Evolutionary conservation across 2,329 filamentous ascomycete species (phyloP), one percentile per base, ranked within the genome.

Genomic region (Arthrobotrys sphaeroides): DNA sequence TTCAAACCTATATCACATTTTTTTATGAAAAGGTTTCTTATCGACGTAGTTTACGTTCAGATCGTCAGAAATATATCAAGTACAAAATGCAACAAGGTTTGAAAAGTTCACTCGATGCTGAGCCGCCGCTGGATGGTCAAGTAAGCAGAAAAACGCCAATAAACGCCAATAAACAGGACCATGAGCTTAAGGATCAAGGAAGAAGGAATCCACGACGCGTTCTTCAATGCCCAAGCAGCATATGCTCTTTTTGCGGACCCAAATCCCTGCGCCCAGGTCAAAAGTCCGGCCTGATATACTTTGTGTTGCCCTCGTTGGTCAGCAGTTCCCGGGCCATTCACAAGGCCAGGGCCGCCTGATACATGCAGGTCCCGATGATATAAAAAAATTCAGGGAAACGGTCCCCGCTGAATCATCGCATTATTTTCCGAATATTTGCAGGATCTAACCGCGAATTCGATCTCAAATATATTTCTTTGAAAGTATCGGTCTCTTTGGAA

Each of bases 321-420:
- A 74, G 64, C 62, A 36, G 70, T 43, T 33, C 62, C 36, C 40
- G 59, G 31, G 26, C 51, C 16, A 74, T 68, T 68, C 70, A 74
- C 70, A 74, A 74, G 70, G 62, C 62, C 70, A 51, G 70, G 45
- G 62, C 47, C 70, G 62, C 55, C 64, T 74, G 70, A 74, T 73
- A 67, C 69, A 53, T 67, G 55, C 55, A 68, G 47, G 47, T 67
- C 62, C 43, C 70, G 53, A 45, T 43, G 61, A 47, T 33, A 64
- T 74, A 64, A 62, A 67, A 62, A 62, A 36, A 59, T 67, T 65
- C 13, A 45, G 10, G 49, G 43, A 59, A 45, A 64, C 13, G 33
- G 43, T 47, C 42, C 38, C 61, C n/a, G 51, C 53, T 6, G 33
- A 12, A n/a, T 16, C 9, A 40, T 65, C 40, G 67, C 49, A 62